Conservation (phyloP, 352 stramenopile species). For the Phytophthora melonis region DNA sequence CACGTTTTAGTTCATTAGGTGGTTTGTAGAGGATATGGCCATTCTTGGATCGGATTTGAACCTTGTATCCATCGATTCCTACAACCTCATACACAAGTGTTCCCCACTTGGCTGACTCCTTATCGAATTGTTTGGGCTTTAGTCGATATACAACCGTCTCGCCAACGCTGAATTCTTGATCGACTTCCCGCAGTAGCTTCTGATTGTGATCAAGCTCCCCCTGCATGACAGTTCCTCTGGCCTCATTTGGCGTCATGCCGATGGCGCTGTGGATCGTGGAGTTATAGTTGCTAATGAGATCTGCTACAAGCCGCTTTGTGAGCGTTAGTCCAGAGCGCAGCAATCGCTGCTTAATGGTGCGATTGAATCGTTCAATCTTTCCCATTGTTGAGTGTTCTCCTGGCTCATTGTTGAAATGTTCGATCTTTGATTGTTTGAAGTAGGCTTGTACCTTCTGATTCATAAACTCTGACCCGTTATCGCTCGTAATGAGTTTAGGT, state of each 20-base stretch:
- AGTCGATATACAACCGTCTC: background rate
- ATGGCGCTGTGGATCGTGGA: background rate
- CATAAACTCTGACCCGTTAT: no score
- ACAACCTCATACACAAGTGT: background rate
- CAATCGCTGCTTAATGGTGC: background rate
- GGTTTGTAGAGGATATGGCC: slow-evolving; percentile 20
- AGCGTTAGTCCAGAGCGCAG: background rate
- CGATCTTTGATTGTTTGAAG: no score
- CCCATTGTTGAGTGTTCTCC: no score
- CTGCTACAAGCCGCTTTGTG: background rate
- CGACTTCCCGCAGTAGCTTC: no score
- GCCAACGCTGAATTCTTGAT: no score
- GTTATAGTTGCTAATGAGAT: background rate
- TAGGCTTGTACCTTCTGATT: no score
- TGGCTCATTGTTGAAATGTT: no score
- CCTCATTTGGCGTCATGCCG: background rate
- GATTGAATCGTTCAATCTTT: no score
- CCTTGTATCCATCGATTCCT: background rate
- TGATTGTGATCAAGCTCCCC: no score
- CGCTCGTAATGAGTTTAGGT: no score
- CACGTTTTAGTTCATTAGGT: slow-evolving; percentile 23
- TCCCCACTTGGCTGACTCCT: background rate
- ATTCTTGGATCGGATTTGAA: background rate
- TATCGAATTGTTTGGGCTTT: background rate
- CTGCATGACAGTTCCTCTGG: background rate